Base-by-base conservation (phyloP, 2,329 filamentous ascomycete species). In the Penicillium sp. region DNA sequence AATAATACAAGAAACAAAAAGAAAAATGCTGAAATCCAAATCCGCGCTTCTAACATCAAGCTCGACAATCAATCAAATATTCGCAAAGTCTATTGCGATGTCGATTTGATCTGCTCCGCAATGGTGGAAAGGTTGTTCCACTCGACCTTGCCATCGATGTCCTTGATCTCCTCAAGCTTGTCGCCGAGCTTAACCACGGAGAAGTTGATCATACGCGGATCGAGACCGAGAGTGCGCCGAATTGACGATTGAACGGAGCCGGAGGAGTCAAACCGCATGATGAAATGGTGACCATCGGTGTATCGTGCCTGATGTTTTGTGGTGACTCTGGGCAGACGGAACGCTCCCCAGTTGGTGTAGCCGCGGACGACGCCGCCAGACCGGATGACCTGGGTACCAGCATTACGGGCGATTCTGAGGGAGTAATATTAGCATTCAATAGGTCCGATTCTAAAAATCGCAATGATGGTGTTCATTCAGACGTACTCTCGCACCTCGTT, bases 311-410 rank as follows among this genome's bases (percentile, higher is more conserved):
- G 91, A 75, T 95, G 87, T 70, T 88, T 87, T 58, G 86, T 87
- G 55, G 87, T 81, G 58, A 90, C 85, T 63, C 86, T 88, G 44
- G 94, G 93, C 16, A 99, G 87, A 44, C 87, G 81, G 78, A 94
- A 97, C 64, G 89, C 83, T 70, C 94, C 94, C 94, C 94, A 99
- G 81, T 99, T 99, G 64, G 87, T 87, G 70, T 96, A 82, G 71
- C 91, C 91, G 66, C 94, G 91, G 70, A 99, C 85, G 53, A 97
- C 92, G 74, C 94, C 94, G 72, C 89, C 88, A 62, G 87, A 84
- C 65, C 84, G 82, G 67, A 99, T 88, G 71, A 99, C 83, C 61
- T 93, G 83, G 64, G 87, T 85, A 66, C 93, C 93, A 61, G 91
- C 85, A 51, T 90, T 90, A 68, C 88, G 85, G 72, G 91, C 91